Evolutionary conservation across 768 basidiomycete species (phyloP), one percentile per base, ranked within the genome.

Genomic region (Mycena vitilis): DNA sequence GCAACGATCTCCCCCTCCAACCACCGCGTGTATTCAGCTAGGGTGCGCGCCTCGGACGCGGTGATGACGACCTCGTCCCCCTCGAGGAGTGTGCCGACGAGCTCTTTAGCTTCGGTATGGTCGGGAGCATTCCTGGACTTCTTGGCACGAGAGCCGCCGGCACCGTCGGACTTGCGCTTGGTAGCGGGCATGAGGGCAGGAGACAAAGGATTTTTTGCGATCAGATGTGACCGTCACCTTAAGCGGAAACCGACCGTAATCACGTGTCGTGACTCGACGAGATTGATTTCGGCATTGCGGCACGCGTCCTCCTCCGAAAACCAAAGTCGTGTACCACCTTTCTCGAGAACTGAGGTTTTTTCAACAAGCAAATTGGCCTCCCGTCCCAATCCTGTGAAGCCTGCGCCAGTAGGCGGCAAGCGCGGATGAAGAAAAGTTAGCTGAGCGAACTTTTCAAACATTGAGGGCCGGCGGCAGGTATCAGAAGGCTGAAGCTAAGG

Each of bases 151-250:
- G 63, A 42, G 59, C 60, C 56, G 7, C 55, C 65, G 59, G 75
- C 73, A 5, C 75, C 65, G 56, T 78, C 78, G 15, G 73, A 73
- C 67, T 76, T 77, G 66, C 82, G 80, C 70, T 84, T 84, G 15
- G 62, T 44, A n/a, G 49, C 42, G n/a, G 69, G 42, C 70, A 71
- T 71, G 57, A 36, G 42, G 49, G 61, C 6, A 53, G 49, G 20
- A 44, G 45, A 65, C 40, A 66, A 65, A 62, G 65, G 37, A 48
- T 5, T 30, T 30, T 47, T 34, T 57, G 7, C 4, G 42, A n/a
- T 10, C 47, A 22, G 65, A 44, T 20, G 56, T 57, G 56, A 57
- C 38, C 6, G 48, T 58, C 55, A 66, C 58, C 9, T 56, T 64
- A 57, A 57, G 30, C 47, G 40, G 16, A 45, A 15, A 45, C 20